Conservation (phyloP, 768 basidiomycete genomes). For the Dacryopinax spathularia region DNA sequence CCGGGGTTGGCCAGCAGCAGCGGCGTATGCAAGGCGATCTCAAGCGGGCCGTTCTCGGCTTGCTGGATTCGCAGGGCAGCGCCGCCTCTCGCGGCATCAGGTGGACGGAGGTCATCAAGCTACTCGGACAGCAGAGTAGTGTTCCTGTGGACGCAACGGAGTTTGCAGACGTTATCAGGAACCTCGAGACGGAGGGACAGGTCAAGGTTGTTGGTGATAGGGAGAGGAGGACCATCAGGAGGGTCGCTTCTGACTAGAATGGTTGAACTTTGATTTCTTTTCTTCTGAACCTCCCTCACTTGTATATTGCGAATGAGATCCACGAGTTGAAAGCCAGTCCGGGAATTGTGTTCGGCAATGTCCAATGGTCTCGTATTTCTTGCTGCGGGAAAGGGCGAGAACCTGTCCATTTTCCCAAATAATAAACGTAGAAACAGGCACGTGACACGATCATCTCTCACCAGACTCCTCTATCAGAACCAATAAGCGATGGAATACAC, state of each 20-base stretch:
- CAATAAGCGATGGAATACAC: too few relatives aligned
- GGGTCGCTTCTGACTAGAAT: not conserved
- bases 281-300: not conserved
- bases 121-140: slow-evolving; percentile 70
- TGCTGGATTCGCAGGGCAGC: slow-evolving; percentile 40
- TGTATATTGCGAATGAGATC: not conserved
- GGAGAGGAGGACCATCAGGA: slow-evolving; percentile 58
- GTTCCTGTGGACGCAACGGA: slow-evolving; percentile 65
- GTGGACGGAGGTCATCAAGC: slow-evolving; percentile 71
- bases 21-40: slow-evolving; percentile 80
- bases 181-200: slow-evolving; percentile 70
- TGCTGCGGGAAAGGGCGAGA: too few relatives aligned
- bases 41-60: slow-evolving; percentile 57
- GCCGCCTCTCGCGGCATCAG: slow-evolving; percentile 50
- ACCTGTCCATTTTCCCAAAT: too few relatives aligned
- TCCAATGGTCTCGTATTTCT: too few relatives aligned
- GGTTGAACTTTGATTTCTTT: not conserved
- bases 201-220: slow-evolving; percentile 79
- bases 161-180: slow-evolving; percentile 65
- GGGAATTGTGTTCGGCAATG: too few relatives aligned
- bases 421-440: too few relatives aligned
- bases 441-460: too few relatives aligned
- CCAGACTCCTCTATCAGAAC: too few relatives aligned
- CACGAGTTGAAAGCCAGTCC: too few relatives aligned
- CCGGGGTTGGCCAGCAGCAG: slow-evolving; percentile 79